phyloP scores from a whole-genome alignment of 441 rosid species.

The Pelargonium myrrhifolium region DNA sequence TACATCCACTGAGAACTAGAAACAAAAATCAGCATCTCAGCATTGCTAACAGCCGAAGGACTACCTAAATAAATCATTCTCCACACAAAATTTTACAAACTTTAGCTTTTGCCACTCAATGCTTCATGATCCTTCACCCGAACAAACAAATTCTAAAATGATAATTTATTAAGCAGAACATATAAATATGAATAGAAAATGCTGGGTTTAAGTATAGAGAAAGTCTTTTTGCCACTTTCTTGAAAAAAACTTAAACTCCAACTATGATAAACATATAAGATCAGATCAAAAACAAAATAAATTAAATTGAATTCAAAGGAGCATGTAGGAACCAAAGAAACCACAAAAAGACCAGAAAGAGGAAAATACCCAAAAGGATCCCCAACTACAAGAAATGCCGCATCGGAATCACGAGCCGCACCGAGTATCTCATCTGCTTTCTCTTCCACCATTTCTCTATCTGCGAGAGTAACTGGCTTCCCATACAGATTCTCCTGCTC shows the following conservation, averaged over 20 bases:
- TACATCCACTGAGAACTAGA: neutral
- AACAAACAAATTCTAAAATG: too few relatives aligned
- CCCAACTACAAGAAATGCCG: constrained; percentile 84
- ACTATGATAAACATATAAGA: neutral
- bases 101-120: neutral
- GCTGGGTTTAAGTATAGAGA: neutral
- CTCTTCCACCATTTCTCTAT: constrained; percentile 91
- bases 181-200: neutral
- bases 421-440: constrained; percentile 54
- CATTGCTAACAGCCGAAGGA: neutral
- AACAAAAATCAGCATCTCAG: neutral
- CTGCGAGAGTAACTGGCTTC: constrained; percentile 58
- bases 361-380: constrained; percentile 74
- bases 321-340: neutral
- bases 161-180: neutral
- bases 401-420: constrained; percentile 44
- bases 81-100: neutral
- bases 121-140: neutral
- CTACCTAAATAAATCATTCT: neutral
- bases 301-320: neutral
- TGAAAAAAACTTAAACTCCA: too few relatives aligned
- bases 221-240: too few relatives aligned
- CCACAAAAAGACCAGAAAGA: neutral
- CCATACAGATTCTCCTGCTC: constrained; percentile 67
- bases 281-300: neutral